Base-by-base conservation (phyloP, 495 filamentous ascomycete species). In the Daldinia caldariorum region DNA sequence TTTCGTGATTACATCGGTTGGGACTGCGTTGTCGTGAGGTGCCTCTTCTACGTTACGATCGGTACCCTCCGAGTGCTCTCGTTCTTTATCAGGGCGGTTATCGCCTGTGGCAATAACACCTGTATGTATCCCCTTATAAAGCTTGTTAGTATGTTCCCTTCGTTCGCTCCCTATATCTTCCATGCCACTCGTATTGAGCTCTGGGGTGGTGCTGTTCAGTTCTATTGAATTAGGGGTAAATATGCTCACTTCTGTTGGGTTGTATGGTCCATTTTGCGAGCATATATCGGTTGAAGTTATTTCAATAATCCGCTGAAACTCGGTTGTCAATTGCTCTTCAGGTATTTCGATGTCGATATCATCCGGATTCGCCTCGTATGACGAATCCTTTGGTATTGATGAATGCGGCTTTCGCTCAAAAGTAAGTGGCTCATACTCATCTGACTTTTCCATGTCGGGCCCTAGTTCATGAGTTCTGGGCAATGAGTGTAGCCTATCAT, bases 291-390 rank as follows among this genome's bases (percentile, higher is more conserved):
- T 37, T 3, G 51, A 45, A 16, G 59, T 13, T 39, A 34, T 51
- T 31, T 79, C 73, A 51, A 34, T 13, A 31, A 43, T 29, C 14
- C 49, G 58, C 20, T 77, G 76, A 12, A 72, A 50, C 6, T 80
- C 75, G 10, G 75, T 54, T 29, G 45, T 50, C 41, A 81, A 76
- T 41, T 80, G 61, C 18, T 77, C 79, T 51, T 82, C 81, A 0
- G 82, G 83, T 58, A 74, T 76, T 58, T 81, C 79, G 16, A 85
- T 79, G 49, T 84, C 70, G 47, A 86, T 83, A 61, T 85, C 83
- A 6, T 86, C 83, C 0, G 83, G 83, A 26, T 76, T 74, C 1
- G 73, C 70, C 59, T 76, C 77, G 51, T 61, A 80, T 60, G 73
- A 80, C 59, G 74, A 38, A 0, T 73, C 74, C 16, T 77, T 78